Base-by-base conservation (phyloP, 2,329 filamentous ascomycete genomes). In the Xylariaceae sp. region DNA sequence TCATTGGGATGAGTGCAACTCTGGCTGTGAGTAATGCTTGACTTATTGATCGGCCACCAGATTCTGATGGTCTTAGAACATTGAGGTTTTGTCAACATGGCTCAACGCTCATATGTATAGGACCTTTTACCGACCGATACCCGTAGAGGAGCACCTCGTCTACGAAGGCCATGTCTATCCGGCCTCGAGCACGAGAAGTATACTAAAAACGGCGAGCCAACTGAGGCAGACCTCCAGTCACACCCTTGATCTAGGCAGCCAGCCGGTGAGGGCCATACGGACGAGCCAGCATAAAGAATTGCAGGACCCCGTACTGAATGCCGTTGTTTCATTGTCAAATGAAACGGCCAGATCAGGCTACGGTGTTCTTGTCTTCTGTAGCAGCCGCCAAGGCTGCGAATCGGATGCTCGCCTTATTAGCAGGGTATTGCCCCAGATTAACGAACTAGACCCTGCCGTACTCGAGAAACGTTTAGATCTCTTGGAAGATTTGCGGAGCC, bases 1-100 rank as follows among this genome's bases (percentile, higher is more conserved):
- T 91, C 18, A 73, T 90, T 54, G 87, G 86, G 60, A 91, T 92
- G 88, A 91, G 88, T 63, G 88, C 88, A 4, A 91, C 88, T 0
- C 74, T 92, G 44, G 84, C 85, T 51, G 86, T 88, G 71, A 63
- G 78, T 70, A 4, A 18, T 44, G 18, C 29, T 48, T 49, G 3
- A 21, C 34, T 18, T 9, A 12, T 32, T 10, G 34, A 16, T 39
- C 15, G 44, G 34, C 54, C 63, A 10, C 13, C 6, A n/a, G 18
- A 6, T 21, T 59, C 53, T 49, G 37, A 56, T 30, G 32, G 8
- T 30, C 39, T 5, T 56, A 88, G 85, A 90, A 91, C 63, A 85
- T 87, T 47, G 77, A 83, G 51, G 65, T 88, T 29, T 74, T 91
- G 46, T 85, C 86, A 2, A 74, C 76, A 32, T 91, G 88, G 88